Base-by-base conservation (phyloP, 148 eudicot genomes). In the Camellia japonica region DNA sequence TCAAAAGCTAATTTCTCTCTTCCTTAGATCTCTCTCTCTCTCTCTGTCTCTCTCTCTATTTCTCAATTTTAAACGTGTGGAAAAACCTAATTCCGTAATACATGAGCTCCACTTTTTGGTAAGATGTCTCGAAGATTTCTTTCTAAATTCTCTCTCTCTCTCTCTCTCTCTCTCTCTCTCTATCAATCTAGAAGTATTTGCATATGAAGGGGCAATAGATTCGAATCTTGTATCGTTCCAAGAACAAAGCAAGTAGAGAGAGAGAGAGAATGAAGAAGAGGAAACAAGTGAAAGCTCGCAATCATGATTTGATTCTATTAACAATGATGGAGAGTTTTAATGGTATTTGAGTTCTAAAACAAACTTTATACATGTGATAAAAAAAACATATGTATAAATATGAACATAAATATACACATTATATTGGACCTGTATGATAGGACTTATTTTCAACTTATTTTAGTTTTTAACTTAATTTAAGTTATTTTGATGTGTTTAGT, bases 181-280 rank as follows among this genome's bases (percentile, higher is more conserved):
- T 51, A 0, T 52, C 6, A 76, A 62, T 76, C 42, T 6, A n/a
- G 6, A 56, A 30, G 38, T 30, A 30, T 30, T 30, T 70, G n/a
- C 18, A n/a, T 46, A 46, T 44, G 23, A 13, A 3, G 11, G 38
- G 38, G 38, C 38, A 46, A 11, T 3, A 12, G 14, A 15, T n/a
- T 42, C 1, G 10, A 8, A 10, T 63, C 23, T 23, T 23, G 5
- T 51, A 64, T 51, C 46, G 23, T 55, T 19, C 14, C 4, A 38
- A 68, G 9, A 16, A 51, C 3, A 23, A 38, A 16, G 8, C 13
- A 20, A 23, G 46, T 2, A 38, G 65, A 68, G 54, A 19, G 30
- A 23, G 49, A 52, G 15, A 73, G 47, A 65, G 61, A 44, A 19
- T 59, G 72, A 74, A 52, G 54, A 20, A 65, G 60, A 75, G 61